Base-by-base conservation (phyloP, 2,329 filamentous ascomycete genomes). In the Colletotrichum filicis region DNA sequence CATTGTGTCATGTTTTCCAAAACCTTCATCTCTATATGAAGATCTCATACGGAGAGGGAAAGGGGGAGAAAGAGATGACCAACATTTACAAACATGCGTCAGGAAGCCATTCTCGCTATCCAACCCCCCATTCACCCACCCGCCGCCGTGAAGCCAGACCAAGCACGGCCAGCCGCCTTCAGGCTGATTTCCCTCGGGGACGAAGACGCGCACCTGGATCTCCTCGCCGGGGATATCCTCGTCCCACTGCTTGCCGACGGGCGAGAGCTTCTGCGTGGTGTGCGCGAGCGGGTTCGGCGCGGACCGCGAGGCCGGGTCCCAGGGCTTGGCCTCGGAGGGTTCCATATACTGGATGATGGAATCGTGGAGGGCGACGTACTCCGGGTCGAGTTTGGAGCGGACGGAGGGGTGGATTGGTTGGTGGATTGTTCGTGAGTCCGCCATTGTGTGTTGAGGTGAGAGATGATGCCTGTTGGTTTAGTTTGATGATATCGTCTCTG, bases 121-220 rank as follows among this genome's bases (percentile, higher is more conserved):
- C 6, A 83, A 62, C 3, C 79, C 79, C 1, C 83, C 83, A 64
- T 82, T 77, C 5, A 80, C 82, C 82, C 82, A 84, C 3, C 82
- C 83, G 5, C 83, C 83, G 26, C 83, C 83, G 57, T 84, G 83
- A 28, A 80, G 81, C 83, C 82, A 84, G 9, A 84, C 66, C n/a
- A 84, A 77, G 5, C 78, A 76, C 2, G 83, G 82, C 82, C 82
- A 83, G 28, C 28, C 28, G 28, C 28, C 28, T 30, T 30, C 28
- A 30, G 28, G 28, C 6, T 30, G 28, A 1, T 8, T 7, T 30
- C 28, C 28, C 28, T 30, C 74, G 2, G 82, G 83, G 3, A 75
- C 77, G 63, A 82, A 84, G 8, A 80, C 76, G n/a, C 82, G 77
- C 6, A 80, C 76, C 4, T 76, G 74, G 35, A 82, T 82, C 12